phyloP scores from a whole-genome alignment of 345 rosid species.

The Fremontodendron californicum region DNA sequence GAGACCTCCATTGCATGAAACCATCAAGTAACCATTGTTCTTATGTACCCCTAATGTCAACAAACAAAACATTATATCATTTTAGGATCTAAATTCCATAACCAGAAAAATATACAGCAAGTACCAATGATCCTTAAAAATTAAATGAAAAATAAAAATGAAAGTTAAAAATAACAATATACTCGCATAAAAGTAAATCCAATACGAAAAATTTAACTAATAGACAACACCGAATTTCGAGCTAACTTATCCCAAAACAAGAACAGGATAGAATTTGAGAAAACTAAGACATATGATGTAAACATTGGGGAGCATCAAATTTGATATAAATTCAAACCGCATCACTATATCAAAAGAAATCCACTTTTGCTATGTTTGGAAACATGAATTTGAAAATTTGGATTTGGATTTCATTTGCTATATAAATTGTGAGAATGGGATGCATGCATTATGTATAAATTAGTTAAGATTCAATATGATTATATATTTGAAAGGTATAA shows the following conservation, averaged over 20 bases:
- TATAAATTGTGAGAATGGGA: too few species aligned
- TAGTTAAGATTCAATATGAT: too few species aligned
- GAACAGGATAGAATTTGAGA: background rate
- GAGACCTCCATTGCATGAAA: constrained; percentile 93
- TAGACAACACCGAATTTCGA: background rate
- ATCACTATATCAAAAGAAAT: background rate
- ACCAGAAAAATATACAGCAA: background rate
- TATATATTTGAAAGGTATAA: too few species aligned
- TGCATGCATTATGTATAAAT: too few species aligned
- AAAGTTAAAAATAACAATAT: background rate
- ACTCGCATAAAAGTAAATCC: background rate
- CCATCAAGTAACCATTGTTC: constrained; percentile 93
- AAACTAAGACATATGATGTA: background rate
- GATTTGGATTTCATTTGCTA: too few species aligned
- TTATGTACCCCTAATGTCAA: constrained; percentile 66
- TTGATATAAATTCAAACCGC: background rate
- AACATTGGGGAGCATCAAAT: background rate
- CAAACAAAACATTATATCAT: background rate
- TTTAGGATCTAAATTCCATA: background rate
- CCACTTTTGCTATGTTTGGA: too few species aligned
- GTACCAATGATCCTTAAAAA: background rate
- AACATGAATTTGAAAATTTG: too few species aligned
- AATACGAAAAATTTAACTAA: background rate
- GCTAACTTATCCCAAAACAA: background rate
- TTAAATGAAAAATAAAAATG: background rate